Evolutionary conservation across 192 early-diverging fungal species (phyloP).

Genomic region (Backusella australiensis): DNA sequence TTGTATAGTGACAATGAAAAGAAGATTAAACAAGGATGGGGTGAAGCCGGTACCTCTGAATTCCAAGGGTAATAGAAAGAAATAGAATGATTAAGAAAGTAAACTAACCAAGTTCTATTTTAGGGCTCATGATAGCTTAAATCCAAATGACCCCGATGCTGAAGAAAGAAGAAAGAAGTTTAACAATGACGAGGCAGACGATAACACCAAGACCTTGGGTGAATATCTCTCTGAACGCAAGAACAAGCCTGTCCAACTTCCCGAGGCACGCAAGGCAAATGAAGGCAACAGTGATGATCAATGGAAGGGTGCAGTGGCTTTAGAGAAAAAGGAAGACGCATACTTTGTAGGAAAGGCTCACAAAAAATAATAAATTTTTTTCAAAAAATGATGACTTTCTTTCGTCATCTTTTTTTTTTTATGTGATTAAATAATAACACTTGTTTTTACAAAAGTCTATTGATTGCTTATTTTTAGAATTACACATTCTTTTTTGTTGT

Average conservation of each 20-base stretch:
- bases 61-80: slow-evolving; percentile 34
- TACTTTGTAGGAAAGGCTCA: slow-evolving; percentile 68
- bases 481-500: too few relatives aligned
- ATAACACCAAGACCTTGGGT: slow-evolving; percentile 76
- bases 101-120: not conserved
- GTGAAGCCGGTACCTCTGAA: slow-evolving; percentile 59
- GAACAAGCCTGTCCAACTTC: slow-evolving; percentile 41
- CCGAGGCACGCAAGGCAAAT: slow-evolving; percentile 76
- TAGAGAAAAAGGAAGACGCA: slow-evolving; percentile 75
- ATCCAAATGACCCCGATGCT: slow-evolving; percentile 28
- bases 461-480: not conserved
- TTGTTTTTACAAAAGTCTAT: not conserved
- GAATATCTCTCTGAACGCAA: slow-evolving; percentile 74
- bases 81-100: not conserved
- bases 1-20: slow-evolving; percentile 71
- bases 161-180: slow-evolving; percentile 12
- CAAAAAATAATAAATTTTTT: not conserved
- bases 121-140: slow-evolving; percentile 9
- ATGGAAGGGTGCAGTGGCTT: slow-evolving; percentile 71
- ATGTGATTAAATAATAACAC: not conserved
- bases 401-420: not conserved
- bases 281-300: slow-evolving; percentile 80
- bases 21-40: slow-evolving; percentile 86
- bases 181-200: slow-evolving; percentile 66
- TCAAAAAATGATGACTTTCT: not conserved